Conservation (phyloP, 768 basidiomycete genomes). For the Hebeloma cylindrosporum region DNA sequence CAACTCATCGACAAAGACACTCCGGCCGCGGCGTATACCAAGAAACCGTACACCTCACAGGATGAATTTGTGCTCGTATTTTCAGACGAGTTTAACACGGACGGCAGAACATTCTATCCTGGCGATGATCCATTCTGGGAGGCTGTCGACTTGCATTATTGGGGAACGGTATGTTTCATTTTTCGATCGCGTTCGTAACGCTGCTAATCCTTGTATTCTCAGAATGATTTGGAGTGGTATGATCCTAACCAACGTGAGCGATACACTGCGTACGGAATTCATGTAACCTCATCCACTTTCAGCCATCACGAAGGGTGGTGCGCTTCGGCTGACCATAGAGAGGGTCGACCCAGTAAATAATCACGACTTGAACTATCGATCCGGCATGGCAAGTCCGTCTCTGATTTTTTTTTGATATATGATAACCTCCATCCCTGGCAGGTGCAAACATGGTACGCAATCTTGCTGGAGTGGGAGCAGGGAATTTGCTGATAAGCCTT, state of each 20-base stretch:
- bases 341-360: conserved; percentile 37
- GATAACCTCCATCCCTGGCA: conserved; percentile 5
- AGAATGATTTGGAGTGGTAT: conserved; percentile 72
- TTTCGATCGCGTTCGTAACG: neutral
- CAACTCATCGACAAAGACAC: conserved; percentile 72
- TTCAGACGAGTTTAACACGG: conserved; percentile 63
- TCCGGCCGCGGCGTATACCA: conserved; percentile 47
- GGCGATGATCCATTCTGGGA: conserved; percentile 58
- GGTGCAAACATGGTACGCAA: conserved; percentile 32
- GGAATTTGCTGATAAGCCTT: neutral
- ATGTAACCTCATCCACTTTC: conserved; percentile 20
- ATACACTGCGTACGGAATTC: neutral
- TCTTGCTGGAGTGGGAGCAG: too few relatives aligned
- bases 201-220: neutral
- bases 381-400: conserved; percentile 37
- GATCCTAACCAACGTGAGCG: conserved; percentile 38
- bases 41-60: conserved; percentile 49
- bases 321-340: conserved; percentile 65
- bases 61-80: conserved; percentile 54
- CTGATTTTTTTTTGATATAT: neutral
- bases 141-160: conserved; percentile 56
- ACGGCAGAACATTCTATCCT: conserved; percentile 60
- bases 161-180: conserved; percentile 42
- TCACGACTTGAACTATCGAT: conserved; percentile 66
- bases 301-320: conserved; percentile 63